Evolutionary conservation across 106 monocot species (phyloP).

Genomic region (Dendrobium nobile): DNA sequence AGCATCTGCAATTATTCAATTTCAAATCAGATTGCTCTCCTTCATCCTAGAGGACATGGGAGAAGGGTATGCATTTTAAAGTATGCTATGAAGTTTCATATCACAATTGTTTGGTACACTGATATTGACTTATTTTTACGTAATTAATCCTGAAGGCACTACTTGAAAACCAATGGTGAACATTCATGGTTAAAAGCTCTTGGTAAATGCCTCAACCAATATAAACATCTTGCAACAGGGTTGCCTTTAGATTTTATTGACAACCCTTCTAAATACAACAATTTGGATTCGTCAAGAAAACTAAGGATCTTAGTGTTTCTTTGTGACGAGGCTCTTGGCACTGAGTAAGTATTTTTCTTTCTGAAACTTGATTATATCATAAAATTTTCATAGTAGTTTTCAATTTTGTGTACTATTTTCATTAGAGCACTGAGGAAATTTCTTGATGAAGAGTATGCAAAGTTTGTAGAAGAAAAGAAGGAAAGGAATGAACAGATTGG

Average conservation of each 20-base stretch:
- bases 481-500: constrained; percentile 25
- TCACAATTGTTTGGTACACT: constrained; percentile 4
- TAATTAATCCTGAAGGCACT: constrained; percentile 4
- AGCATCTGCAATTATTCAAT: constrained; percentile 22
- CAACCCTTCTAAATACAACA: constrained; percentile 30
- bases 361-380: neutral
- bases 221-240: constrained; percentile 17
- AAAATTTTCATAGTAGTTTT: neutral
- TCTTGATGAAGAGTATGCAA: constrained; percentile 44
- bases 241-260: constrained; percentile 29
- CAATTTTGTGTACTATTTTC: constrained; percentile 1
- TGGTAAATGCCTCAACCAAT: constrained; percentile 33
- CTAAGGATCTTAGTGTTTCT: constrained; percentile 64
- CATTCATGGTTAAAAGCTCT: constrained; percentile 50
- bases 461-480: constrained; percentile 38
- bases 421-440: constrained; percentile 45
- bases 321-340: constrained; percentile 63
- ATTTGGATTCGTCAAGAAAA: constrained; percentile 39
- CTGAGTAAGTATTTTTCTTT: constrained; percentile 36
- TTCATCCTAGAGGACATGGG: constrained; percentile 34
- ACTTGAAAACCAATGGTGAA: constrained; percentile 24
- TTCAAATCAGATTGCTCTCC: constrained; percentile 52
- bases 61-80: constrained; percentile 21
- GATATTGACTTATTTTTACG: neutral
- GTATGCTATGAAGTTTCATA: neutral